Conservation (phyloP, 495 filamentous ascomycete genomes). For the Lasiosphaeria miniovina region DNA sequence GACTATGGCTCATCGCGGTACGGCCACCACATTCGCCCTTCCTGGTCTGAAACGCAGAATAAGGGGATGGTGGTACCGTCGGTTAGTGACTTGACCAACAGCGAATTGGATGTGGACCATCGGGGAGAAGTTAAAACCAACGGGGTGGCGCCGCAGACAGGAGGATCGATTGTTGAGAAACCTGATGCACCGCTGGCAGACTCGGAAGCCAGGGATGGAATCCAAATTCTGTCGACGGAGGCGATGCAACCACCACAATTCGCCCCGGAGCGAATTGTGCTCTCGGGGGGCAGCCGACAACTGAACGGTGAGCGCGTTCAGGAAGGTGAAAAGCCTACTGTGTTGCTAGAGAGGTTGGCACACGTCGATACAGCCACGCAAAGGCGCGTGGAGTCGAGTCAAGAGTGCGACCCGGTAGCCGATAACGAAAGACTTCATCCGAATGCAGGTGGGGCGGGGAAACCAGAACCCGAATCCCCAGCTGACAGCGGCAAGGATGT, state of each 20-base stretch:
- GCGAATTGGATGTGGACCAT: constrained; percentile 13
- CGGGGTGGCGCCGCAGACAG: background rate
- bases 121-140: background rate
- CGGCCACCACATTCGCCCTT: constrained; percentile 15
- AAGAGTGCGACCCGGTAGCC: background rate
- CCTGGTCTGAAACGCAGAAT: constrained; percentile 29
- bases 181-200: background rate
- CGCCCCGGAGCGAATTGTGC: no score
- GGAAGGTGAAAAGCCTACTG: background rate
- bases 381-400: background rate
- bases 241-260: background rate
- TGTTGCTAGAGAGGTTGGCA: background rate
- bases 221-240: background rate
- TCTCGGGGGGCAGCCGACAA: no score
- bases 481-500: constrained; percentile 25
- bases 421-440: background rate
- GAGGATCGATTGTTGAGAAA: background rate
- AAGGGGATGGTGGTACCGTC: constrained; percentile 21
- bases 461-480: constrained; percentile 13
- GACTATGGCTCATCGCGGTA: constrained; percentile 22
- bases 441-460: background rate
- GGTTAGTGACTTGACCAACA: constrained; percentile 22
- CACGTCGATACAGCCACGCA: background rate
- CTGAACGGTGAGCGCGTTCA: no score
- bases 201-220: background rate